These are phyloP conservation scores for Microcos paniculata DNA, from an alignment of 345 rosid species.

Conservation along the genomic window DNA sequence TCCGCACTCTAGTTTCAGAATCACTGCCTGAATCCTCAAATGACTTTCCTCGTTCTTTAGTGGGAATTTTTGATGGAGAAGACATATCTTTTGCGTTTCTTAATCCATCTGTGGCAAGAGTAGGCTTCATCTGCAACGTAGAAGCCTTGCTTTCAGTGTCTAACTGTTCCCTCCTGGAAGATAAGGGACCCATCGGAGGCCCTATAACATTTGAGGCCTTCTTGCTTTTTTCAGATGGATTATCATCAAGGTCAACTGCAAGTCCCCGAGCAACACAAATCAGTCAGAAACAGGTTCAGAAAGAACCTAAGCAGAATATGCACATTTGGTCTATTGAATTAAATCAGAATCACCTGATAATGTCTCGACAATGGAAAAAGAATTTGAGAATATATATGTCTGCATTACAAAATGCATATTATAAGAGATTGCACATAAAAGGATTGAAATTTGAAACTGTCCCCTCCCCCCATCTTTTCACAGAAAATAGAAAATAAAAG, in stretches of 20 bases:
- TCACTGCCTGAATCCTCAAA: slow-evolving; percentile 32
- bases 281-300: slow-evolving; percentile 7
- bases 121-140: slow-evolving; percentile 34
- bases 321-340: slow-evolving; percentile 14
- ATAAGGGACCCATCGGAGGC: slow-evolving; percentile 31
- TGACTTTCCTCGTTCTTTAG: slow-evolving; percentile 40
- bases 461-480: neutral
- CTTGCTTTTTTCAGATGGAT: slow-evolving; percentile 51
- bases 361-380: slow-evolving; percentile 91
- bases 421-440: slow-evolving; percentile 10
- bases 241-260: slow-evolving; percentile 65
- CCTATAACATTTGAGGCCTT: slow-evolving; percentile 41
- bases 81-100: slow-evolving; percentile 34
- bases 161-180: slow-evolving; percentile 42
- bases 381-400: slow-evolving; percentile 91
- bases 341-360: slow-evolving; percentile 60
- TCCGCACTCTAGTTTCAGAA: slow-evolving; percentile 31
- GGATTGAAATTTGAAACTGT: neutral
- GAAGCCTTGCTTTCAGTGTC: slow-evolving; percentile 49
- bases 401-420: slow-evolving; percentile 42
- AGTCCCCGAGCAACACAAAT: slow-evolving; percentile 14
- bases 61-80: slow-evolving; percentile 38
- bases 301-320: slow-evolving; percentile 2
- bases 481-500: neutral
- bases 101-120: slow-evolving; percentile 33